Evolutionary conservation across 2,329 filamentous ascomycete species (phyloP).

Genomic region (Xylariales sp.): DNA sequence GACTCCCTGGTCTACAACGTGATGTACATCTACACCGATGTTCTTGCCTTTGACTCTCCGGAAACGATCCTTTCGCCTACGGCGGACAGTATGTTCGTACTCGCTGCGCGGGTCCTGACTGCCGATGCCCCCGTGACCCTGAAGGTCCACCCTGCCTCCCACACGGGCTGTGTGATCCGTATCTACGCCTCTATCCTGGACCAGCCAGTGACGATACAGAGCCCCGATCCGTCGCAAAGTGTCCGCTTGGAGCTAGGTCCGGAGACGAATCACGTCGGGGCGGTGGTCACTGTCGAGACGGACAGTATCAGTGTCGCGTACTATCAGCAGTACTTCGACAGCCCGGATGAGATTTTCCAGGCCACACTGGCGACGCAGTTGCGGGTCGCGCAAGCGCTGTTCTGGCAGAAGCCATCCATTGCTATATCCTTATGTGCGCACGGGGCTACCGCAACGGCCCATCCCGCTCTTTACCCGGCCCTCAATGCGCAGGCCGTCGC

Average conservation of each 20-base stretch:
- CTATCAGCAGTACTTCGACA: background rate
- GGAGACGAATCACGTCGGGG: background rate
- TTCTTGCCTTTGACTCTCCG: background rate
- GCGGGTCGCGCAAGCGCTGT: background rate
- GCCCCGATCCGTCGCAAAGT: background rate
- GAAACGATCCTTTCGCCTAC: background rate
- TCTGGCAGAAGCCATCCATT: background rate
- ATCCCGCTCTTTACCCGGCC: background rate
- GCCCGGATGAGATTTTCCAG: background rate
- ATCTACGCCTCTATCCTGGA: conserved; percentile 6
- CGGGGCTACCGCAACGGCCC: background rate
- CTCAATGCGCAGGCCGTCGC: background rate
- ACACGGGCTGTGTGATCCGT: background rate
- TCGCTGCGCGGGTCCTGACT: conserved; percentile 3
- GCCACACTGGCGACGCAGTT: background rate
- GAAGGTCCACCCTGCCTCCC: background rate
- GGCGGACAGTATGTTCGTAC: background rate
- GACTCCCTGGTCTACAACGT: too few relatives aligned
- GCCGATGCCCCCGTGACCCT: background rate
- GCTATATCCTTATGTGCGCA: background rate
- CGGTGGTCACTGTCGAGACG: background rate
- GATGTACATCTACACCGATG: conserved; percentile 2
- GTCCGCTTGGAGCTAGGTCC: background rate
- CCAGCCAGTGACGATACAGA: background rate
- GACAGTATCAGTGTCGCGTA: background rate